phyloP scores from a whole-genome alignment of 306 rosid genomes.

The Casuarina cunninghamiana region DNA sequence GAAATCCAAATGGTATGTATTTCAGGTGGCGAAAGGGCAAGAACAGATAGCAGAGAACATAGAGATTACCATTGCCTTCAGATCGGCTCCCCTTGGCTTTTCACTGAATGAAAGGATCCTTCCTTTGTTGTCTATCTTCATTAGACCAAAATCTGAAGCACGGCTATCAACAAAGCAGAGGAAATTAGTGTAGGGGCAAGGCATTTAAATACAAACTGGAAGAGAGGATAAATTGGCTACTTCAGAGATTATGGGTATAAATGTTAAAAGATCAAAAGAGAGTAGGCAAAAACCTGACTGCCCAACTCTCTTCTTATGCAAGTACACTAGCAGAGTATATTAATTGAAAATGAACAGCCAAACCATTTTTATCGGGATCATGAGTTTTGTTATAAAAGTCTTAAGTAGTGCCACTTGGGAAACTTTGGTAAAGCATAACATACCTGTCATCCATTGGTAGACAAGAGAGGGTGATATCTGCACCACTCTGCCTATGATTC shows the following conservation, averaged over 20 bases:
- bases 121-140: slow-evolving; percentile 90
- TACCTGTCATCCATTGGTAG: slow-evolving; percentile 94
- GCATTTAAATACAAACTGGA: slow-evolving; percentile 8
- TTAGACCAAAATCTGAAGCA: slow-evolving; percentile 97
- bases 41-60: background rate
- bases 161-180: slow-evolving; percentile 57
- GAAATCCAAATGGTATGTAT: background rate
- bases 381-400: background rate
- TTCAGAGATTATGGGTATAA: background rate
- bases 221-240: background rate
- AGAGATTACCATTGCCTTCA: slow-evolving; percentile 77
- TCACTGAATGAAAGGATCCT: slow-evolving; percentile 67
- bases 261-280: background rate
- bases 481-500: slow-evolving; percentile 87
- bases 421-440: slow-evolving; percentile 5
- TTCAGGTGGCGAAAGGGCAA: background rate
- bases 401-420: background rate
- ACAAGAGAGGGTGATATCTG: slow-evolving; percentile 86
- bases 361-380: background rate
- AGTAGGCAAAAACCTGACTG: background rate
- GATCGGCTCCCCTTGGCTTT: slow-evolving; percentile 78
- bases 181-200: slow-evolving; percentile 21
- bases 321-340: background rate
- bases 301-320: background rate
- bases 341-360: background rate